Evolutionary conservation across 768 basidiomycete species (phyloP), one percentile per base, ranked within the genome.

Genomic region (Agaricus sinodeliciosus): DNA sequence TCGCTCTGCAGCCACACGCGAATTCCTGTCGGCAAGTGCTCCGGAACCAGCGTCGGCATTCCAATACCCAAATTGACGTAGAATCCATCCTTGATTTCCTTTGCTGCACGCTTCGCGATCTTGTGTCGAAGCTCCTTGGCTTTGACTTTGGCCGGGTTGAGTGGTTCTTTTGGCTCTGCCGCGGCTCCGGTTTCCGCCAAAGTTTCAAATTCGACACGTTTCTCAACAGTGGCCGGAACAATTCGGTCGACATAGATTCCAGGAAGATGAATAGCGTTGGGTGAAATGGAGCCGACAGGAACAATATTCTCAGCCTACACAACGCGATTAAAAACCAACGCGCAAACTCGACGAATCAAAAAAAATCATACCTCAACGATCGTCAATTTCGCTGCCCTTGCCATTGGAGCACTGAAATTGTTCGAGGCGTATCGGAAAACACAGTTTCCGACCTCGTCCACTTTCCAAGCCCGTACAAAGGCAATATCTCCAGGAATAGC

Each of bases 1-100:
- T 94, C 91, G 63, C 89, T 91, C 67, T 94, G 91, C 63, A 90
- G 61, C 87, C 88, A 92, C n/a, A 94, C 90, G 47, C 76, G 78
- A 9, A 91, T 82, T 49, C 80, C 84, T 53, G 81, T 75, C 43
- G 80, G 79, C 40, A 92, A 66, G 66, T 85, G 82, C 61, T 89
- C 88, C 0, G 91, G 88, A 18, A 92, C 87, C 9, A 94, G 78
- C 4, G 90, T 94, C 27, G 90, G 91, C 82, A 94, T 94, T 22
- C 91, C 91, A 58, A 94, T 91, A 26, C 91, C 91, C 52, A 94
- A 71, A 58, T 94, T 94, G 56, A 93, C 90, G 57, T 91, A 85
- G 72, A 77, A 91, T 0, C 91, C 92, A 62, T 94, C 84, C 65
- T 83, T 83, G 61, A 94, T 81, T 69, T 94, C 93, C 72, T 84